Evolutionary conservation across 805 yeast species (phyloP), one percentile per base, ranked within the genome.

Genomic region (Yamadazyma philogaea): DNA sequence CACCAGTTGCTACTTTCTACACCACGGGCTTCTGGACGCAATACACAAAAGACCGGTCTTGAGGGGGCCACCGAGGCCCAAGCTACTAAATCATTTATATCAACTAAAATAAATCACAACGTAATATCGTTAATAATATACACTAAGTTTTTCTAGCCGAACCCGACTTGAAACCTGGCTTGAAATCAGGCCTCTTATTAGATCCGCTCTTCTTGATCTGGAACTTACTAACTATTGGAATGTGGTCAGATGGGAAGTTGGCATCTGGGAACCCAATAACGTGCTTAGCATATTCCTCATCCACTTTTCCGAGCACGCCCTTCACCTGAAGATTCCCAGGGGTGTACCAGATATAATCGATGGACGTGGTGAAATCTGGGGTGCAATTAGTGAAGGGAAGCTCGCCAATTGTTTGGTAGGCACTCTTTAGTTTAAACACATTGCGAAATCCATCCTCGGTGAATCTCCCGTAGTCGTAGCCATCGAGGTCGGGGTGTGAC

Each of bases 341-440:
- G 2, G 96, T 80, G 64, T 86, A 89, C 96, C 98, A 95, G 45
- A 93, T 82, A 61, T 93, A 93, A 68, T 93, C 99, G 66, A 93
- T 87, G 31, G 83, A 90, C 56, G 88, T 89, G 1, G 95, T 88
- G 66, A 93, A 93, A 27, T 84, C 81, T 20, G 99, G 99, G 0
- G 98, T 83, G 64, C 82, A 84, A 64, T 93, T 93, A 6, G 99
- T 91, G 62, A 91, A 91, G 34, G 96, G 95, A 47, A 93, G 74
- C 63, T 93, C 97, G 19, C 90, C 90, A 56, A 90, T 78, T 48
- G 78, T 74, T 32, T 84, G 81, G 61, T 93, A 93, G 3, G 96
- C 86, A 7, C 96, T 86, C 61, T 81, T 87, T 63, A 93, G 70
- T 52, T 85, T 77, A 66, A 93, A 81, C 35, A 78, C 77, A 62